Evolutionary conservation across 2,329 filamentous ascomycete species (phyloP).

Genomic region (Fusarium sp.): DNA sequence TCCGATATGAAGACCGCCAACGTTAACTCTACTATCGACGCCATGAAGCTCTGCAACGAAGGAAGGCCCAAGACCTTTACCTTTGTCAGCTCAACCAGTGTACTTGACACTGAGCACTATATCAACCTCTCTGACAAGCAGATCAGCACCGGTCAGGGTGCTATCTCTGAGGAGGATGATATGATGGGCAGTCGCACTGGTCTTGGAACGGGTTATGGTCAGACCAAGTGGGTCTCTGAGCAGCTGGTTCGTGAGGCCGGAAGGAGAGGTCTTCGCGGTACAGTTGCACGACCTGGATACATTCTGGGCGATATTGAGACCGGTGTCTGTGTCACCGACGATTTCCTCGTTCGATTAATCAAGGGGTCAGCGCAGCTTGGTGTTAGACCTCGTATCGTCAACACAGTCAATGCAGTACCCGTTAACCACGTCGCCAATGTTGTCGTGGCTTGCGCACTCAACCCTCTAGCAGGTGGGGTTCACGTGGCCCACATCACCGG

Average conservation of each 20-base stretch:
- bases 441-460: constrained; percentile 75
- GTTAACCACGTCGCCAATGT: constrained; percentile 86
- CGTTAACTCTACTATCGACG: constrained; percentile 82
- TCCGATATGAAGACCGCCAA: constrained; percentile 77
- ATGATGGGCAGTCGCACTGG: constrained; percentile 80
- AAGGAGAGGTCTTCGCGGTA: constrained; percentile 76
- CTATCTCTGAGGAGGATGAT: constrained; percentile 67
- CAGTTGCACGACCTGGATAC: constrained; percentile 86
- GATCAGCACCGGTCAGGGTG: constrained; percentile 64
- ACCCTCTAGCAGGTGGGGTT: constrained; percentile 65
- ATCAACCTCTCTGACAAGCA: constrained; percentile 72
- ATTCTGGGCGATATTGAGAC: constrained; percentile 78
- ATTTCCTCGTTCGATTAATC: constrained; percentile 87
- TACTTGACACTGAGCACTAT: constrained; percentile 85
- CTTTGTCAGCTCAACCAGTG: constrained; percentile 83
- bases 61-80: constrained; percentile 81
- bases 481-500: constrained; percentile 81
- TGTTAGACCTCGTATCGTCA: constrained; percentile 79
- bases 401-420: constrained; percentile 90
- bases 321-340: constrained; percentile 83
- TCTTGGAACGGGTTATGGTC: constrained; percentile 88
- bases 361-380: constrained; percentile 89
- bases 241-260: constrained; percentile 82
- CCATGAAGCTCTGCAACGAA: constrained; percentile 77
- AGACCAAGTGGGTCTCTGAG: constrained; percentile 86